Evolutionary conservation across 2,329 filamentous ascomycete species (phyloP).

Genomic region (Ophiostoma ips): DNA sequence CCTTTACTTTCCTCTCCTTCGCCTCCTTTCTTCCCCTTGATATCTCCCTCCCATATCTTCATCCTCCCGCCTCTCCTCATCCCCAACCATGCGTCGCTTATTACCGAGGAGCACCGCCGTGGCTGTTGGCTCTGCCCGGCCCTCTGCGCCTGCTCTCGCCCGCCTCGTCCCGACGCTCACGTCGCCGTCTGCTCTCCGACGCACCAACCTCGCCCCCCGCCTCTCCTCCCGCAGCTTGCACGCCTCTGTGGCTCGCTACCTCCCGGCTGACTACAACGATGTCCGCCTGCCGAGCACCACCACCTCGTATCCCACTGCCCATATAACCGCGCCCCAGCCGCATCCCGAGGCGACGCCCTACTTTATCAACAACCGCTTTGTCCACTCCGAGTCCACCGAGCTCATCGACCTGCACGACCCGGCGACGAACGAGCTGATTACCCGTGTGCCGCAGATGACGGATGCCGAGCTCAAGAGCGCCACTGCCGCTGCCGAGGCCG

Average conservation of each 20-base stretch:
- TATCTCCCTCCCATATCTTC: neutral
- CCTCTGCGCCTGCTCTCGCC: neutral
- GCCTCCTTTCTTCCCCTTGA: neutral
- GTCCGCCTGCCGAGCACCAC: slow-evolving; percentile 35
- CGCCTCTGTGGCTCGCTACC: slow-evolving; percentile 41
- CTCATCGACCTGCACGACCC: slow-evolving; percentile 74
- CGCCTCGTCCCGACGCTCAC: neutral
- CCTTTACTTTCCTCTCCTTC: neutral
- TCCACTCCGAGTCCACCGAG: slow-evolving; percentile 50
- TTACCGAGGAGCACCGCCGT: slow-evolving; percentile 26
- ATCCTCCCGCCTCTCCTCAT: neutral
- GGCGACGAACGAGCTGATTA: slow-evolving; percentile 74
- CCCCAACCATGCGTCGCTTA: slow-evolving; percentile 30
- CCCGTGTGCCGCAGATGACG: slow-evolving; percentile 69
- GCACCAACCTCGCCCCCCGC: neutral
- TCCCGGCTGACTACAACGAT: slow-evolving; percentile 29
- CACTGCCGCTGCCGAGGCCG: slow-evolving; percentile 61
- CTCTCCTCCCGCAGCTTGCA: slow-evolving; percentile 37
- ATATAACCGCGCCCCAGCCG: slow-evolving; percentile 47
- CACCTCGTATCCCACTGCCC: slow-evolving; percentile 52
- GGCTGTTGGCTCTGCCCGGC: slow-evolving; percentile 13
- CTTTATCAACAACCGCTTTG: slow-evolving; percentile 71
- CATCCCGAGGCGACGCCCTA: slow-evolving; percentile 59
- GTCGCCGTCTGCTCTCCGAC: neutral
- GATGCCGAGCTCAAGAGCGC: slow-evolving; percentile 61